These are phyloP conservation scores for Trapa incisa DNA, from an alignment of 345 rosid genomes.

Conservation along the genomic window DNA sequence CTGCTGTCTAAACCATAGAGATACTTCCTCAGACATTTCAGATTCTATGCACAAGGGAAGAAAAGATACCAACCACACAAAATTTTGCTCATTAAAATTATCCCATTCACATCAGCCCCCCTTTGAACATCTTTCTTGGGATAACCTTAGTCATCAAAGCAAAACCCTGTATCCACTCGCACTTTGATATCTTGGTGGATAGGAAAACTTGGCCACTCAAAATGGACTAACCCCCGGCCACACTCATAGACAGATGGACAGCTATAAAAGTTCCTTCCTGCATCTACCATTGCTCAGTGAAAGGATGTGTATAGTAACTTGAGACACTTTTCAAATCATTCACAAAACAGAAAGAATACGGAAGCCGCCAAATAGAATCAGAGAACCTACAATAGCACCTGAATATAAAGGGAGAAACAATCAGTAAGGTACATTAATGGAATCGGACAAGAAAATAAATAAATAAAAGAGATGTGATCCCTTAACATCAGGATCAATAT, in stretches of 20 bases:
- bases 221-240: neutral
- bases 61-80: too few species aligned
- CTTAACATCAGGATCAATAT: too few species aligned
- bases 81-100: neutral
- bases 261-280: neutral
- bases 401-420: neutral
- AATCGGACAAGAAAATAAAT: neutral
- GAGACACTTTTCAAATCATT: neutral
- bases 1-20: too few species aligned
- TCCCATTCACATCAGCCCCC: neutral
- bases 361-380: constrained; percentile 1
- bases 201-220: neutral
- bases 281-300: neutral
- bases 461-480: too few species aligned
- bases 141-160: neutral
- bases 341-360: constrained; percentile 1
- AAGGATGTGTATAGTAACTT: neutral
- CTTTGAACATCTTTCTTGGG: neutral
- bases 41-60: too few species aligned
- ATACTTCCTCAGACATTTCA: too few species aligned
- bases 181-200: neutral
- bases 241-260: neutral
- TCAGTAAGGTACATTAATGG: neutral
- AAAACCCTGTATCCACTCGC: neutral
- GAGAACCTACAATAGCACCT: neutral